Conservation (phyloP, 1,284 basidiomycete species). For the Mycosarcoma mackinlayi region DNA sequence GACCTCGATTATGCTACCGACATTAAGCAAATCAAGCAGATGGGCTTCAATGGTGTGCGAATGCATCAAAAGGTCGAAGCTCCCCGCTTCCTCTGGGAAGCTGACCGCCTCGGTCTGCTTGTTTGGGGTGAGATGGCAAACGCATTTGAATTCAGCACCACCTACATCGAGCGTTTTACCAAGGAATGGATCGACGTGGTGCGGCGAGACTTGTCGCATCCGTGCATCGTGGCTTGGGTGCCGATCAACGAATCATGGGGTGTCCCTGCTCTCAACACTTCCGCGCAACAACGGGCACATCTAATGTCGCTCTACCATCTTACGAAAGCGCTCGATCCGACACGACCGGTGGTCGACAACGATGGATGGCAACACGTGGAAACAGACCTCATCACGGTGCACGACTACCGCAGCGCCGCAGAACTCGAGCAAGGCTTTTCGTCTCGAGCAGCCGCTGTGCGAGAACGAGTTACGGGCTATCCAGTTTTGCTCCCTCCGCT, state of each 20-base stretch:
- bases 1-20: slow-evolving; percentile 25
- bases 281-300: slow-evolving; percentile 31
- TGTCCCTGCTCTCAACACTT: slow-evolving; percentile 31
- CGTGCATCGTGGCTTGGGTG: slow-evolving; percentile 52
- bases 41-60: slow-evolving; percentile 50
- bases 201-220: slow-evolving; percentile 45
- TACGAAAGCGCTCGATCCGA: slow-evolving; percentile 48
- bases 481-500: slow-evolving; percentile 22
- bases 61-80: slow-evolving; percentile 55
- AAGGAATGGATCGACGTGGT: slow-evolving; percentile 53
- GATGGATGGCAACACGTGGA: slow-evolving; percentile 56
- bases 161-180: slow-evolving; percentile 36
- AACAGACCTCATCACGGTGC: slow-evolving; percentile 41
- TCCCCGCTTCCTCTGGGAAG: slow-evolving; percentile 33
- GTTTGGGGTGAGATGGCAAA: slow-evolving; percentile 58
- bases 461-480: slow-evolving; percentile 24
- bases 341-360: slow-evolving; percentile 43
- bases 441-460: slow-evolving; percentile 3
- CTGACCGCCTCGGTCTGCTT: slow-evolving; percentile 47
- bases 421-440: slow-evolving; percentile 16
- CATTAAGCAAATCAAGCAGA: slow-evolving; percentile 44
- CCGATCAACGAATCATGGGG: slow-evolving; percentile 56
- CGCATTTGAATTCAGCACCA: slow-evolving; percentile 46
- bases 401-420: slow-evolving; percentile 39
- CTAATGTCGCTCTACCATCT: slow-evolving; percentile 41